Evolutionary conservation across 768 basidiomycete genomes (phyloP).

Genomic region (Termitomyces sp.): DNA sequence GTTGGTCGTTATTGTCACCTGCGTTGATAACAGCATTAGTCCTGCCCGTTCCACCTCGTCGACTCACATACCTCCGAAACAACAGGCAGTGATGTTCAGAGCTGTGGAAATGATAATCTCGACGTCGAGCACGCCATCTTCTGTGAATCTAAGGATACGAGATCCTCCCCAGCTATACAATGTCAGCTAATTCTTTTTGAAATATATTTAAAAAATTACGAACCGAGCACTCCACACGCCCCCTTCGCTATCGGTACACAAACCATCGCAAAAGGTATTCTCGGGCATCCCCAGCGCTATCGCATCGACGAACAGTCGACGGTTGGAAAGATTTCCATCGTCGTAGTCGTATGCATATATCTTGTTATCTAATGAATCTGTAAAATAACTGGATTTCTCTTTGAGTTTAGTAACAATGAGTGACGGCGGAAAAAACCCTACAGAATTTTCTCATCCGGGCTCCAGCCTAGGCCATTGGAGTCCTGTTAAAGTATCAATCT

Average conservation of each 20-base stretch:
- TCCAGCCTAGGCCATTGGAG: slow-evolving; percentile 64
- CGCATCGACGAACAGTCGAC: slow-evolving; percentile 53
- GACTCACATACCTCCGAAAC: slow-evolving; percentile 51
- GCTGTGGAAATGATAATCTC: slow-evolving; percentile 58
- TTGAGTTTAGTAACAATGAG: background rate
- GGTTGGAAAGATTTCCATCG: slow-evolving; percentile 49
- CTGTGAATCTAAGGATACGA: slow-evolving; percentile 47
- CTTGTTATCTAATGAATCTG: slow-evolving; percentile 58
- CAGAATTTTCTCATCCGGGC: slow-evolving; percentile 55
- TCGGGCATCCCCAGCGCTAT: slow-evolving; percentile 44
- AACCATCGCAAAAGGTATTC: slow-evolving; percentile 54
- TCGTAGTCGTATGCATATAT: slow-evolving; percentile 67
- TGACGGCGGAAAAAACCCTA: slow-evolving; percentile 21
- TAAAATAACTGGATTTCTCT: slow-evolving; percentile 51
- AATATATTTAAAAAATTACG: slow-evolving; percentile 1
- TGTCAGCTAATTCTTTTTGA: slow-evolving; percentile 5
- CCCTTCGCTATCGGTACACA: slow-evolving; percentile 60
- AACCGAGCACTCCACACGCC: slow-evolving; percentile 61
- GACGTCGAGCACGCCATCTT: slow-evolving; percentile 47
- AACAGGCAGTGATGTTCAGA: slow-evolving; percentile 60
- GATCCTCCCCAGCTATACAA: slow-evolving; percentile 57
- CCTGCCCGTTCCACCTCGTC: background rate
- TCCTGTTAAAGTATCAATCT: slow-evolving; percentile 31
- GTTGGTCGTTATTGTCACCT: slow-evolving; percentile 57
- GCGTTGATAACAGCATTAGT: background rate